A percentile compares a stretch with the other conserved stretches of the same genome.
Conservation (phyloP, 139 green algal genomes). For the Zygnema cylindricum region DNA sequence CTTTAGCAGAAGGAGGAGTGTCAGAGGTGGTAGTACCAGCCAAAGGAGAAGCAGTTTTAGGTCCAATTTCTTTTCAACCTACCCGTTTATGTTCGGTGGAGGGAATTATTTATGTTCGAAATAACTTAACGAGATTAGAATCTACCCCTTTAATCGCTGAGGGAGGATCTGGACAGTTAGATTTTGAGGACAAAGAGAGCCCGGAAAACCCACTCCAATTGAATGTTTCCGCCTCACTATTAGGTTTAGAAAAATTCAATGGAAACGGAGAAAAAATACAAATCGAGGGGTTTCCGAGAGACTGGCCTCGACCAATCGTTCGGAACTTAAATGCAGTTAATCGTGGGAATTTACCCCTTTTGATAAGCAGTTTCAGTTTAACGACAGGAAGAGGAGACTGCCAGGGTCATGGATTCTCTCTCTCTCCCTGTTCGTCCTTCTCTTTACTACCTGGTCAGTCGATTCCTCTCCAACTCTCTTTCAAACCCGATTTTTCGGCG, state of each 20-base stretch:
- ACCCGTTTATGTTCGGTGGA: neutral
- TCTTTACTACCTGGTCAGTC: slow-evolving; percentile 19
- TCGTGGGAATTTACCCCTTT: slow-evolving; percentile 7
- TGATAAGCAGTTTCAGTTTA: slow-evolving; percentile 2
- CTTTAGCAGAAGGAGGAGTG: neutral
- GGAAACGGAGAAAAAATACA: neutral
- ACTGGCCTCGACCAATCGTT: neutral
- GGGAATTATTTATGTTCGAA: slow-evolving; percentile 28
- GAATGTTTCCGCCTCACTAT: neutral
- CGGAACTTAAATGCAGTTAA: slow-evolving; percentile 19
- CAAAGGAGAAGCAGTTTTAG: slow-evolving; percentile 12
- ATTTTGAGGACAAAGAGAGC: slow-evolving; percentile 1
- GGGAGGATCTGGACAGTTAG: slow-evolving; percentile 33
- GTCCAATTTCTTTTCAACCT: slow-evolving; percentile 29
- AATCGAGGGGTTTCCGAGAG: neutral
- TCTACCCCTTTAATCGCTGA: slow-evolving; percentile 18
- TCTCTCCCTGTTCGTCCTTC: slow-evolving; percentile 10
- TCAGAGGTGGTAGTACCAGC: slow-evolving; percentile 19
- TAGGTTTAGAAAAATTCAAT: neutral
- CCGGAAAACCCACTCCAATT: neutral
- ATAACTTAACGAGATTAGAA: slow-evolving; percentile 31
- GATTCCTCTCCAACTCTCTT: neutral
- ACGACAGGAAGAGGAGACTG: neutral
- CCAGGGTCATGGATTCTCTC: neutral
- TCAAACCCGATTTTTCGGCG: slow-evolving; percentile 1